Base-by-base conservation (phyloP, 257 asterid species). In the Salvia miltiorrhiza region DNA sequence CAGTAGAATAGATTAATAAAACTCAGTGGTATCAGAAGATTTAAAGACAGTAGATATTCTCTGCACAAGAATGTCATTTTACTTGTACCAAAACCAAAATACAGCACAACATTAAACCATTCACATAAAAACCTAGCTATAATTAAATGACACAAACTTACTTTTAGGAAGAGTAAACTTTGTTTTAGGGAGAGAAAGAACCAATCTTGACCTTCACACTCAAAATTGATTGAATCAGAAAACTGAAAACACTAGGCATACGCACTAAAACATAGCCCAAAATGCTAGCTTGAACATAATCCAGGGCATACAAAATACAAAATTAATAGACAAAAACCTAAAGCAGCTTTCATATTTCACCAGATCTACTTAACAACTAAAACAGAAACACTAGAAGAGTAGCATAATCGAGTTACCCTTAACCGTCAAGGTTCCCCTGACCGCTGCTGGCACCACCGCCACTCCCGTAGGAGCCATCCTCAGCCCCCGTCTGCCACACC, bases 381-480 rank as follows among this genome's bases (percentile, higher is more conserved):
- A 14, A 58, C 7, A 54, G 6, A 41, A 11, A 2, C n/a, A n/a
- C n/a, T n/a, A 4, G 10, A 2, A 23, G 32, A 57, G 32, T n/a
- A 21, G 45, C 2, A 65, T 21, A 26, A 65, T 63, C 57, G 28
- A 55, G 65, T 81, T 82, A 87, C 87, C 96, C 86, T 82, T 84
- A 83, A 45, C 87, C 96, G 65, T 87, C 93, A 47, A 86, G 83
- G 74, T 77, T 86, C 3, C 83, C 91, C 81, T 86, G 93, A 6
- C 82, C 85, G 62, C 83, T 81, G 73, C 82, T 78, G 33, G 71
- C 67, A 33, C 82, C 86, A 19, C 80, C 88, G 16, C 84, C 83
- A 45, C 85, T 77, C 37, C 75, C 95, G 56, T 86, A 88, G 3
- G 90, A 71, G 4, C 84, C 88, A 57, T 86, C 96, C 13, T 85